Percentiles rank a stretch among this genome's conserved stretches.
phyloP scores from a whole-genome alignment of 2,329 filamentous ascomycete species.

The Aspergillus puulaauensis region DNA sequence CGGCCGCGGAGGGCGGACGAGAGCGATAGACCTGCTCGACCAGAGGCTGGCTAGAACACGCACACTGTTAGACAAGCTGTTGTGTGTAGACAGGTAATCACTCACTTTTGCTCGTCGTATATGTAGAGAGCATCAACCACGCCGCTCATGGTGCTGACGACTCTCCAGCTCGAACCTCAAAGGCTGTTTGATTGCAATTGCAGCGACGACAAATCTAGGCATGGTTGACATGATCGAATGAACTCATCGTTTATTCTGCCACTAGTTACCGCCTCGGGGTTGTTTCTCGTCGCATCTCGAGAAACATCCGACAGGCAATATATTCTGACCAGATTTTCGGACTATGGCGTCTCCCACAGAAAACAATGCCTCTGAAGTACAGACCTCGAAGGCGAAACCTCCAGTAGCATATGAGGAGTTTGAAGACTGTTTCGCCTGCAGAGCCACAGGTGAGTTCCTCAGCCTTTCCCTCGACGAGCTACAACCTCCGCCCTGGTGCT shows the following conservation, averaged over 20 bases:
- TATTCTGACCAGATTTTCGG: neutral
- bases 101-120: constrained; percentile 91
- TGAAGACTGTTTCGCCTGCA: constrained; percentile 70
- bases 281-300: constrained; percentile 1
- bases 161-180: constrained; percentile 22
- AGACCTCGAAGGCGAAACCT: constrained; percentile 61
- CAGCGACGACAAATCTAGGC: neutral
- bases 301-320: neutral
- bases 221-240: constrained; percentile 4
- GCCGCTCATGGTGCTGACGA: constrained; percentile 66
- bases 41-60: constrained; percentile 67
- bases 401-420: constrained; percentile 45
- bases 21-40: constrained; percentile 87
- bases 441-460: constrained; percentile 62
- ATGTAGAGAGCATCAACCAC: constrained; percentile 95
- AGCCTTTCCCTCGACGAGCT: neutral
- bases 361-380: constrained; percentile 46
- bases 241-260: constrained; percentile 32
- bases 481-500: neutral
- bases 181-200: constrained; percentile 6
- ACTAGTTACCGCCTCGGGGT: constrained; percentile 25
- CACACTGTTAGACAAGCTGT: constrained; percentile 15
- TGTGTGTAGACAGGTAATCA: neutral
- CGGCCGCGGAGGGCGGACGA: constrained; percentile 72
- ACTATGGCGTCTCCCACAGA: constrained; percentile 38